These are phyloP conservation scores for Ormosia emarginata DNA, from an alignment of 306 rosid genomes.

Conservation along the genomic window DNA sequence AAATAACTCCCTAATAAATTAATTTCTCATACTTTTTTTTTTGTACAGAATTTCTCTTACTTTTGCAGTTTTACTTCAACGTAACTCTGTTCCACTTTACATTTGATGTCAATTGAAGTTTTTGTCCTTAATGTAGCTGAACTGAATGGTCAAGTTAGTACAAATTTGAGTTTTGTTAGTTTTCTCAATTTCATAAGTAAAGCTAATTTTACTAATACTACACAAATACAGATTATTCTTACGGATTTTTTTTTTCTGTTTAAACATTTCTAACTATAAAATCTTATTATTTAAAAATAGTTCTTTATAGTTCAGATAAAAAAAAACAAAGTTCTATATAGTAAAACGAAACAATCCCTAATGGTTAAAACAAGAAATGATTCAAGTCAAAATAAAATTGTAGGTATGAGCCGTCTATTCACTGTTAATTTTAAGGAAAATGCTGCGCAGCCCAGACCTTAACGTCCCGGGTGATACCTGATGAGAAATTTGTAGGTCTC, in stretches of 20 bases:
- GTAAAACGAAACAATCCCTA: not conserved
- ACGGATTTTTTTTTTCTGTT: not conserved
- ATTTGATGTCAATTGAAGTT: not conserved
- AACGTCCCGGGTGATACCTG: no score
- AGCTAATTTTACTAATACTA: not conserved
- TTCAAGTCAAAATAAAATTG: not conserved
- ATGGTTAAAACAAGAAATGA: not conserved
- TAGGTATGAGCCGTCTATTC: not conserved
- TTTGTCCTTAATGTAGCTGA: not conserved
- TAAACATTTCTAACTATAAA: not conserved
- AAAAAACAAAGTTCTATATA: not conserved
- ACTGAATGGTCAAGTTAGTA: not conserved
- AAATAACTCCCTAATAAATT: no score
- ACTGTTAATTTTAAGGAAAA: not conserved
- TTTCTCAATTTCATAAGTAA: not conserved
- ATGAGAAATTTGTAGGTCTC: no score
- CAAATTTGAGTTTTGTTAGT: not conserved
- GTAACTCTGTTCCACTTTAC: not conserved
- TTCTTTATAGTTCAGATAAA: not conserved
- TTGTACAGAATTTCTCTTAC: no score
- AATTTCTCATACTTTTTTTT: no score
- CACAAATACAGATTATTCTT: not conserved
- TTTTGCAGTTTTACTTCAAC: not conserved
- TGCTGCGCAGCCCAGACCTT: no score
- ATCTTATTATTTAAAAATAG: not conserved